Conservation (phyloP, 2,329 filamentous ascomycete genomes). For the Apiospora rasikravindrae region DNA sequence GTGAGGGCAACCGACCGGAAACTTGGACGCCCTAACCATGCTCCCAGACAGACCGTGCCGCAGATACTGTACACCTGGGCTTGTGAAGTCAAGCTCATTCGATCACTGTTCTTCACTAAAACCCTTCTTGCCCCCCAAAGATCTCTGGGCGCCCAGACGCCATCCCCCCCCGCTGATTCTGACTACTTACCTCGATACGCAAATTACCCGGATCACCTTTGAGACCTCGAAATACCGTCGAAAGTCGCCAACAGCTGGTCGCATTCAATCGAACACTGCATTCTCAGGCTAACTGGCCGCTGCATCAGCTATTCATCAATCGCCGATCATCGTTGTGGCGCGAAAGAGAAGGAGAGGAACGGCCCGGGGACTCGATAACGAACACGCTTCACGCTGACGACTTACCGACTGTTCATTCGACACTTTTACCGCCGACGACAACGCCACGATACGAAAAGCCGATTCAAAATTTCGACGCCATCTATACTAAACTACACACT, state of each 20-base stretch:
- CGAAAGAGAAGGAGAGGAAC: not conserved
- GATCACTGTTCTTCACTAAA: conserved; percentile 10
- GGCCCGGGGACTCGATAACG: not conserved
- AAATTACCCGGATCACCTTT: not conserved
- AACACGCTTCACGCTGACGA: not conserved
- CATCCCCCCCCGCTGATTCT: conserved; percentile 16
- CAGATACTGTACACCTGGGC: conserved; percentile 14
- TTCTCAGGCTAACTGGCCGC: not conserved
- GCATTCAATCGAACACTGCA: conserved; percentile 6
- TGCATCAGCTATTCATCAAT: not conserved
- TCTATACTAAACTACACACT: not conserved
- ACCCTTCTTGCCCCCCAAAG: conserved; percentile 16
- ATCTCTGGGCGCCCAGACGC: conserved; percentile 16
- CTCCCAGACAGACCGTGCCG: conserved; percentile 13
- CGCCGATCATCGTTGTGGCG: not conserved
- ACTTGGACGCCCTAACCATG: conserved; percentile 12
- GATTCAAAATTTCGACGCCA: not conserved
- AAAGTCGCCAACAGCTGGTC: not conserved
- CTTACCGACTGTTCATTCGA: not conserved
- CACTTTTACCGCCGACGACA: not conserved
- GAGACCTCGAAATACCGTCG: not conserved
- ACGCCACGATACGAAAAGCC: not conserved
- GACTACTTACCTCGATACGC: conserved; percentile 2
- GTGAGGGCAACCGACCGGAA: not conserved
- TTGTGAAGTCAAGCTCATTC: conserved; percentile 10